These are phyloP conservation scores for Diaporthe capsici DNA, from an alignment of 2,329 filamentous ascomycete species.

Conservation along the genomic window DNA sequence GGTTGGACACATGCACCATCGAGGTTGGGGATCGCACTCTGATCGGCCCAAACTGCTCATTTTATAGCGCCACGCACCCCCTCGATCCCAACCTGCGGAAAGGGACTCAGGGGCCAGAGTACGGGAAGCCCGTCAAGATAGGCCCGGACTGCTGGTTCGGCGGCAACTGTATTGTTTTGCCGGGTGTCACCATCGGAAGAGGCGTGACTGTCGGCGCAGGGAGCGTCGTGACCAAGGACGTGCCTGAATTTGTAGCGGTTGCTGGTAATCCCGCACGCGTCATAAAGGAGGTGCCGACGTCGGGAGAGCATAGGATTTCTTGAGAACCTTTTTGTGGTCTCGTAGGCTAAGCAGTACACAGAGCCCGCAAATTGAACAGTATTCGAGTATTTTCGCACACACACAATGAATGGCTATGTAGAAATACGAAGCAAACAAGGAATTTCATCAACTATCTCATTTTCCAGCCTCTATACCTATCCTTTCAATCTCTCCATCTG, in stretches of 20 bases:
- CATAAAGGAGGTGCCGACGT: background rate
- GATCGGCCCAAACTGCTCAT: background rate
- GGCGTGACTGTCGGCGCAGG: conserved; percentile 1
- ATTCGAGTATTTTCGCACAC: too few relatives aligned
- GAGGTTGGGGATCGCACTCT: background rate
- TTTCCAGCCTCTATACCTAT: background rate
- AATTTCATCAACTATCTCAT: background rate
- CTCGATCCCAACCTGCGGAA: background rate
- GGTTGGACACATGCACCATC: background rate
- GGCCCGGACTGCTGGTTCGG: background rate
- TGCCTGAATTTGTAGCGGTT: background rate
- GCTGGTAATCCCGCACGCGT: background rate
- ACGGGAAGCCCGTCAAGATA: background rate
- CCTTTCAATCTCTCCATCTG: background rate
- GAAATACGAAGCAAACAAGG: background rate
- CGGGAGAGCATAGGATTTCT: background rate
- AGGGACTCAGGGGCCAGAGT: background rate
- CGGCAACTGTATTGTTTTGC: conserved; percentile 8
- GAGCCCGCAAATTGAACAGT: background rate
- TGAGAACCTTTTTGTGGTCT: background rate
- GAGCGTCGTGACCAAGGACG: conserved; percentile 5
- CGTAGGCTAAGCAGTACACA: background rate
- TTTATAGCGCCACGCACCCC: background rate
- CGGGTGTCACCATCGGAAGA: background rate
- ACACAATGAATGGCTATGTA: background rate